A percentile compares a stretch with the other conserved stretches of the same genome.
phyloP scores from a whole-genome alignment of 2,329 filamentous ascomycete species.

The Bipolaris cookei region DNA sequence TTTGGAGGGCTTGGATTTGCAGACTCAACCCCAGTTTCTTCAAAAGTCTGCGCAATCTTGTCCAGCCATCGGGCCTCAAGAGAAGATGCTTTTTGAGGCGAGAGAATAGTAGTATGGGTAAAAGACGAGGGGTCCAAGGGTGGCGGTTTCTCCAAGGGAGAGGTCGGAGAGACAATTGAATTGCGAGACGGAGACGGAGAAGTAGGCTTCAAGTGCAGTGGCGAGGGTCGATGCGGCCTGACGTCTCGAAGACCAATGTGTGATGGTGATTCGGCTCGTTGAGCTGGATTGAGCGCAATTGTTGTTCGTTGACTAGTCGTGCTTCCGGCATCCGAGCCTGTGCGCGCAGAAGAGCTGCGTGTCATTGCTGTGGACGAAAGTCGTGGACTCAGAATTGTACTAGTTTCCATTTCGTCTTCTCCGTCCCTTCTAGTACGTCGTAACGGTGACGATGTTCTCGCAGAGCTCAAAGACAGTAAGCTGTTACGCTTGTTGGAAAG shows the following conservation, averaged over 20 bases:
- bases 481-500: constrained; percentile 43
- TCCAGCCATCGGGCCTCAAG: constrained; percentile 75
- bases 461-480: constrained; percentile 34
- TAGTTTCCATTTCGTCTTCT: constrained; percentile 39
- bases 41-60: constrained; percentile 45
- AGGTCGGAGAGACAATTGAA: constrained; percentile 25
- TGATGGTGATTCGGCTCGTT: constrained; percentile 33
- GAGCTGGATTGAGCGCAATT: constrained; percentile 34
- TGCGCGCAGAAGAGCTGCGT: constrained; percentile 37
- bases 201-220: constrained; percentile 41
- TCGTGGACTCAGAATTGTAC: constrained; percentile 39
- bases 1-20: constrained; percentile 35
- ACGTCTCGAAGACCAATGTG: constrained; percentile 26
- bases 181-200: constrained; percentile 39
- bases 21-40: constrained; percentile 47
- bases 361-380: constrained; percentile 24
- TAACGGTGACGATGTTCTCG: constrained; percentile 40
- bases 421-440: constrained; percentile 31
- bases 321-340: constrained; percentile 45
- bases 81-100: constrained; percentile 78
- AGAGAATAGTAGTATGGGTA: constrained; percentile 62
- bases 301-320: constrained; percentile 46
- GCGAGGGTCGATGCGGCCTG: constrained; percentile 41
- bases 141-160: constrained; percentile 24
- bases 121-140: constrained; percentile 33